Conservation (phyloP, 768 basidiomycete species). For the Russula virescens region DNA sequence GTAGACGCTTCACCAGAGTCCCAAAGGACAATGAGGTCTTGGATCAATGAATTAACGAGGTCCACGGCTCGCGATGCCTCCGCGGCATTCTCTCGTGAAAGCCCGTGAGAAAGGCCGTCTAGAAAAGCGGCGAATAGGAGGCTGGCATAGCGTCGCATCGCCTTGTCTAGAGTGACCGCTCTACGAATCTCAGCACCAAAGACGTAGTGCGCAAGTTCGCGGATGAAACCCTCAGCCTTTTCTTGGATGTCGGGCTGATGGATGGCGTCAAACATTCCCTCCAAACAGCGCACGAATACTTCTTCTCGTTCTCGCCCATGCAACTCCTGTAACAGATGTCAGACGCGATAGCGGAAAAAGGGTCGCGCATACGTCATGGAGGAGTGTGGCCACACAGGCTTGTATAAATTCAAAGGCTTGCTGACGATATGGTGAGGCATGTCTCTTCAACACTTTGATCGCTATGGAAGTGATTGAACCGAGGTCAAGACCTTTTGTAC, state of each 20-base stretch:
- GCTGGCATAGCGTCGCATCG: conserved; percentile 49
- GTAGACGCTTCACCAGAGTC: conserved; percentile 41
- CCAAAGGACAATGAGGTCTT: conserved; percentile 57
- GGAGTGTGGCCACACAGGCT: conserved; percentile 58
- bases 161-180: conserved; percentile 47
- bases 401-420: conserved; percentile 69
- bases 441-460: conserved; percentile 50
- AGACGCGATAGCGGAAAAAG: neutral
- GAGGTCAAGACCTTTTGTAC: conserved; percentile 57
- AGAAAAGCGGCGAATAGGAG: conserved; percentile 62
- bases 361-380: conserved; percentile 57
- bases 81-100: conserved; percentile 59
- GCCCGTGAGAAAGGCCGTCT: conserved; percentile 72
- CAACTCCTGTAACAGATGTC: conserved; percentile 46
- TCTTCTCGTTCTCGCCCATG: conserved; percentile 68
- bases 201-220: conserved; percentile 61
- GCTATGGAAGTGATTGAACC: conserved; percentile 63
- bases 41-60: conserved; percentile 56
- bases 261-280: conserved; percentile 74
- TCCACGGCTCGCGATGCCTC: conserved; percentile 56
- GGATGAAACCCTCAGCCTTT: conserved; percentile 64
- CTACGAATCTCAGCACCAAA: conserved; percentile 72
- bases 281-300: conserved; percentile 61
- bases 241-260: conserved; percentile 63
- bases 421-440: conserved; percentile 43